Evolutionary conservation across 441 rosid species (phyloP), one percentile per base, ranked within the genome.

Genomic region (Erodium moschatum): DNA sequence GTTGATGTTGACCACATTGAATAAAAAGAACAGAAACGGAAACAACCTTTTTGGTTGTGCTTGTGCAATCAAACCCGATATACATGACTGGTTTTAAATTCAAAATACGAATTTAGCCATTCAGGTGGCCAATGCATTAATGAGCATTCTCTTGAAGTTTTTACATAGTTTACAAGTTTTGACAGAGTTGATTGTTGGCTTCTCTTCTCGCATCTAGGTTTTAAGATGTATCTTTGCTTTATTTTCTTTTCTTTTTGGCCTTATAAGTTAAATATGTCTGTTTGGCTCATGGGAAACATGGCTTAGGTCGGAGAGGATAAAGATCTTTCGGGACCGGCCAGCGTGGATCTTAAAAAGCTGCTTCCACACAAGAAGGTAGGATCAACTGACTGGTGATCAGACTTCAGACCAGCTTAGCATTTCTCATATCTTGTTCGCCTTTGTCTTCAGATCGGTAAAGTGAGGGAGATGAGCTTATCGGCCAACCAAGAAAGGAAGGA

Each of bases 301-400:
- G 33, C 16, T 46, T 67, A 92, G 98, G 74, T 84, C 70, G 97
- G 87, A 40, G 99, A 94, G 81, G 92, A 94, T 79, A 81, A 85
- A 75, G 90, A 88, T 70, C 81, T 87, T 56, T 91, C 97, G 19
- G 78, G 75, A 27, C 77, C 74, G 78, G 85, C 96, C 58, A 88
- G 69, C n/a, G 97, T 91, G 42, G 85, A 87, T 52, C 82, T 91
- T 65, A 85, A 81, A 68, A 89, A 72, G 81, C 72, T 94, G 31
- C 87, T 94, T 24, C 79, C 89, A 2, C 46, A 77, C 54, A 86
- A 81, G 77, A 81, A 85, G 93, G 98, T 89, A 82, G 27, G 7
- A 75, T 3, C 40, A 54, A 60, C 12, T 16, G 66, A 42, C 29
- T 6, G 15, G 8, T 15, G 33, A 20, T 46, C 24, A 19, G 20